Evolutionary conservation across 495 filamentous ascomycete species (phyloP), one percentile per base, ranked within the genome.

Genomic region (Letharia columbiana): DNA sequence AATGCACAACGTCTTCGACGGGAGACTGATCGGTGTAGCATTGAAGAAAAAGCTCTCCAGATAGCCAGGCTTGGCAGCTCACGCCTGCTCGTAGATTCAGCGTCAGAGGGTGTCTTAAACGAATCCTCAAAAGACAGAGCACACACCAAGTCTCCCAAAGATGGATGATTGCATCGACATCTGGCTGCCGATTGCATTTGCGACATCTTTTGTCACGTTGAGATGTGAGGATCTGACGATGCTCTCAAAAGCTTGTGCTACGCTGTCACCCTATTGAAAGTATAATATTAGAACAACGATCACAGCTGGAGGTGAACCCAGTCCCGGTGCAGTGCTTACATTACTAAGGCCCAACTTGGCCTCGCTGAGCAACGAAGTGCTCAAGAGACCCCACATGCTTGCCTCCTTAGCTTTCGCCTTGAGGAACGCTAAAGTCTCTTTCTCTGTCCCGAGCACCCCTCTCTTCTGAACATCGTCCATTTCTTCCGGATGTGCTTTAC

Each of bases 351-450:
- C 81, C 59, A 94, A 77, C 74, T 91, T 95, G 6, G 92, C 90
- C 75, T 98, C 92, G 66, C 89, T 92, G 63, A 96, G 80, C 40
- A 96, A 77, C 0, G 91, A 88, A 6, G 91, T 92, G 68, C 90
- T 93, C 76, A 92, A 83, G 7, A 98, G 78, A 44, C 87, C 86
- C 86, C 91, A 95, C 85, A 94, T 91, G 60, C 89, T 90, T 2
- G 86, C 83, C 72, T 98, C 93, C 69, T 89, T 92, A 17, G 94
- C 89, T 72, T 92, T 96, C 6, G 84, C 83, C 68, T 96, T 94
- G 62, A 98, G 81, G 72, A 92, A 96, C 0, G 84, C 79, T 6
- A 97, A 81, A 1, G 86, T 89, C 67, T 97, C 92, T 66, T 87
- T 88, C 60, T 93, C 90, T 67, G 86, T 87, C 1, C 88, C 89